A percentile compares a stretch with the other conserved stretches of the same genome.
These are phyloP conservation scores for Aspergillus ustus DNA, from an alignment of 2,329 filamentous ascomycete species.

Conservation along the genomic window DNA sequence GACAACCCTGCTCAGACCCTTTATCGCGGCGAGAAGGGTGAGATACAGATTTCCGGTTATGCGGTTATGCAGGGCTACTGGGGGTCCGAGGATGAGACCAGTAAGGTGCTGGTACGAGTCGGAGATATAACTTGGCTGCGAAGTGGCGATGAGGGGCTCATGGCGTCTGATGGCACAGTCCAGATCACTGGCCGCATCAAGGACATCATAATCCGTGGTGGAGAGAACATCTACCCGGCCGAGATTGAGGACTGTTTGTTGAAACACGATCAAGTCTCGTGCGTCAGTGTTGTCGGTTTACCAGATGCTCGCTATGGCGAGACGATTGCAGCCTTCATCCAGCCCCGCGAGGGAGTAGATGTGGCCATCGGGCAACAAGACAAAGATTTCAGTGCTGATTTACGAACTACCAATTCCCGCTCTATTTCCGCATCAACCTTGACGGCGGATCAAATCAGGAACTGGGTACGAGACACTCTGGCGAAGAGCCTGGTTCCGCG, in stretches of 20 bases:
- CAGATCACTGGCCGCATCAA: constrained; percentile 74
- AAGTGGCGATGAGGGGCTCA: constrained; percentile 60
- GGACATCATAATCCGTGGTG: constrained; percentile 75
- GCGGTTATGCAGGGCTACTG: constrained; percentile 61
- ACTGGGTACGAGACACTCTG: not conserved
- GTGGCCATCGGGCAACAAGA: no score
- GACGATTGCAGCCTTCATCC: constrained; percentile 7
- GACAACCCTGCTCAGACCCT: constrained; percentile 54
- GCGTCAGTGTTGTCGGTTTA: constrained; percentile 67
- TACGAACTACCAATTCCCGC: no score
- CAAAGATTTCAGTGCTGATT: no score
- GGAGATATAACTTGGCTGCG: constrained; percentile 60
- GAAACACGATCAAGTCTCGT: constrained; percentile 60
- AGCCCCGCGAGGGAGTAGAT: not conserved
- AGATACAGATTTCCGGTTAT: constrained; percentile 75
- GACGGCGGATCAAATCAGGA: not conserved
- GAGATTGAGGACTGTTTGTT: constrained; percentile 71
- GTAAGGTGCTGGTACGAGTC: constrained; percentile 68
- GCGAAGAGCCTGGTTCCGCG: not conserved
- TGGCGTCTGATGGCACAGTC: constrained; percentile 64
- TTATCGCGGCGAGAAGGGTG: constrained; percentile 63
- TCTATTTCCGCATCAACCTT: not conserved
- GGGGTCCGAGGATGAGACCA: constrained; percentile 50
- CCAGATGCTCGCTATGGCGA: constrained; percentile 52
- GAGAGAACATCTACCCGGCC: constrained; percentile 69